Conservation (phyloP, 1,284 basidiomycete genomes). For the Testicularia cyperi region DNA sequence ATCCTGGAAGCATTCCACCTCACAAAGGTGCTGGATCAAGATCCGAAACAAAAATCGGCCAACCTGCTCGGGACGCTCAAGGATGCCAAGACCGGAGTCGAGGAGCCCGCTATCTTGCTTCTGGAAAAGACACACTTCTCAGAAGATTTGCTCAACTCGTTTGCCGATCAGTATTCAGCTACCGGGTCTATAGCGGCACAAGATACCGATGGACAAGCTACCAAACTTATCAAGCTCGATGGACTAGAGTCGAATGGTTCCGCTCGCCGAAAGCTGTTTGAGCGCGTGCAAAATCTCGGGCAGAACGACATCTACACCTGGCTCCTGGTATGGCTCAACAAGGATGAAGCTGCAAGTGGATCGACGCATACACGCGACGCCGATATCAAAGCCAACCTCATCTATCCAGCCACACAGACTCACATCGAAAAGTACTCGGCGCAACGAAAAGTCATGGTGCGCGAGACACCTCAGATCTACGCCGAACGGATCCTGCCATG, state of each 20-base stretch:
- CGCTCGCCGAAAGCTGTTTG: too few species aligned
- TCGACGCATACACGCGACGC: slow-evolving; percentile 28
- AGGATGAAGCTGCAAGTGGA: background rate
- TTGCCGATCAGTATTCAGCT: background rate
- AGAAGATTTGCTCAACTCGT: slow-evolving; percentile 18
- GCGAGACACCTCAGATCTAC: slow-evolving; percentile 56
- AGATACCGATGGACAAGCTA: background rate
- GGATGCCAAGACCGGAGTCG: background rate
- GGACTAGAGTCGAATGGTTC: too few species aligned
- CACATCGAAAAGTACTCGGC: slow-evolving; percentile 71
- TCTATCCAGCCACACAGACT: slow-evolving; percentile 47
- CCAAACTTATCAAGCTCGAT: slow-evolving; percentile 1
- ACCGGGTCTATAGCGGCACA: background rate
- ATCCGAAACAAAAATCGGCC: slow-evolving; percentile 34
- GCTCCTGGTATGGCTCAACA: slow-evolving; percentile 44
- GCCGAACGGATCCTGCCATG: slow-evolving; percentile 41
- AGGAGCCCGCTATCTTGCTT: slow-evolving; percentile 42
- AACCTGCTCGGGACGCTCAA: slow-evolving; percentile 32
- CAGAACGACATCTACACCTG: slow-evolving; percentile 59
- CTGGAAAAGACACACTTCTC: slow-evolving; percentile 56
- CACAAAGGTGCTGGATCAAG: slow-evolving; percentile 36
- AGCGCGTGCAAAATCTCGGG: too few species aligned
- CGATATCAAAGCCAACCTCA: slow-evolving; percentile 54
- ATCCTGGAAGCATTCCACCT: slow-evolving; percentile 44
- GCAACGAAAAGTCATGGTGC: slow-evolving; percentile 69